Conservation (phyloP, 208 protist species). For the Trypanosoma boissoni region DNA sequence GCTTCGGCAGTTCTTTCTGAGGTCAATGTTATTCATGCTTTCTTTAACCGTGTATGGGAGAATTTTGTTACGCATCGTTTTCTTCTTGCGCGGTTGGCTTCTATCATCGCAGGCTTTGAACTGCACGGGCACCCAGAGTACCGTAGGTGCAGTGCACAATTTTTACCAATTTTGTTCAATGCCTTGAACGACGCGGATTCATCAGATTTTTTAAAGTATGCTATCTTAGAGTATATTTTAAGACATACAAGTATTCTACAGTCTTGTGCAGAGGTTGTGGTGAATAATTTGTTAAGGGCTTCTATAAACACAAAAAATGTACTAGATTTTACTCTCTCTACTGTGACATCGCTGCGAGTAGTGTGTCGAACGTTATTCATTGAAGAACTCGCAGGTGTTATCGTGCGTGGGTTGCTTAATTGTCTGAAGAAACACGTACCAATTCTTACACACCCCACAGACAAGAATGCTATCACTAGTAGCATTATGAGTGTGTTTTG, state of each 20-base stretch:
- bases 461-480: conserved; percentile 33
- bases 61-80: conserved; percentile 61
- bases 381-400: conserved; percentile 70
- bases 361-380: conserved; percentile 65
- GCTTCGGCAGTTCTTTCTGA: conserved; percentile 35
- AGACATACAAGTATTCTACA: conserved; percentile 60
- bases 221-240: conserved; percentile 76
- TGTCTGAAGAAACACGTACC: conserved; percentile 29
- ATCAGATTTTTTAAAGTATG: conserved; percentile 54
- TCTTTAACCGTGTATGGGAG: conserved; percentile 70
- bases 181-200: conserved; percentile 54
- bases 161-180: conserved; percentile 73
- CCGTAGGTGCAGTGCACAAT: conserved; percentile 34
- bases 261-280: conserved; percentile 46
- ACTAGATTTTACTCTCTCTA: conserved; percentile 52
- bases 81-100: conserved; percentile 72
- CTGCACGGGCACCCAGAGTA: conserved; percentile 39
- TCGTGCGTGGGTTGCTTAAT: conserved; percentile 69
- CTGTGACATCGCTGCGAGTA: conserved; percentile 55
- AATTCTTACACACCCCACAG: background rate
- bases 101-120: conserved; percentile 58
- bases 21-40: conserved; percentile 38
- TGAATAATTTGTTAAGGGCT: conserved; percentile 57
- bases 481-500: conserved; percentile 79
- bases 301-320: conserved; percentile 32